Percentiles rank a stretch among this genome's conserved stretches.
These are phyloP conservation scores for Coemansia sp. DNA, from an alignment of 192 early-diverging fungal species.

Conservation along the genomic window DNA sequence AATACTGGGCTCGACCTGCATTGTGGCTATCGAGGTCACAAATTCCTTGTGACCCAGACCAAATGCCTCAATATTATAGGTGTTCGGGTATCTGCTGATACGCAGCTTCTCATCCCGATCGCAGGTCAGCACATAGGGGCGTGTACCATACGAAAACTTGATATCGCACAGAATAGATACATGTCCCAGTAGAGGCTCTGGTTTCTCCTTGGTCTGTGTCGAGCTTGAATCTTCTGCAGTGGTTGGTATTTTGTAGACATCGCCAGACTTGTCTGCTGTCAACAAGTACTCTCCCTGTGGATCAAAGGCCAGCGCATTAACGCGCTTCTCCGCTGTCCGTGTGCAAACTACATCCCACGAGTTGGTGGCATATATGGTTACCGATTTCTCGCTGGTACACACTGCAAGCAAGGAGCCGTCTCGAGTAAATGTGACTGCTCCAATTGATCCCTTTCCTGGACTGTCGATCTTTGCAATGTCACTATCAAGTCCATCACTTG, in stretches of 20 bases:
- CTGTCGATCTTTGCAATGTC: constrained; percentile 18
- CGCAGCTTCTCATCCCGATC: constrained; percentile 99
- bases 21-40: constrained; percentile 64
- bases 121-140: constrained; percentile 72
- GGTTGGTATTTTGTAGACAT: constrained; percentile 61
- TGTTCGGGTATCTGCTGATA: constrained; percentile 85
- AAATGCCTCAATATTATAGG: constrained; percentile 85
- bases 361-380: constrained; percentile 64
- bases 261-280: constrained; percentile 94
- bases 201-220: constrained; percentile 11
- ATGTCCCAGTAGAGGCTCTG: constrained; percentile 73
- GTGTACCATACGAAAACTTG: constrained; percentile 61
- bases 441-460: constrained; percentile 45
- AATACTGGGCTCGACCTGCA: constrained; percentile 57
- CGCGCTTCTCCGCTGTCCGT: constrained; percentile 63
- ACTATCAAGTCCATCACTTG: not conserved
- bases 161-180: constrained; percentile 93
- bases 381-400: constrained; percentile 65
- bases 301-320: constrained; percentile 72
- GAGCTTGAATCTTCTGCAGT: not conserved
- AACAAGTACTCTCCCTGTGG: constrained; percentile 62
- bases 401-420: constrained; percentile 61
- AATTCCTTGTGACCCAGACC: constrained; percentile 88
- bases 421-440: constrained; percentile 57
- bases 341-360: constrained; percentile 56